Percentiles rank a stretch among this genome's conserved stretches.
Conservation (phyloP, 441 rosid genomes). For the Eugenia klotzschiana region DNA sequence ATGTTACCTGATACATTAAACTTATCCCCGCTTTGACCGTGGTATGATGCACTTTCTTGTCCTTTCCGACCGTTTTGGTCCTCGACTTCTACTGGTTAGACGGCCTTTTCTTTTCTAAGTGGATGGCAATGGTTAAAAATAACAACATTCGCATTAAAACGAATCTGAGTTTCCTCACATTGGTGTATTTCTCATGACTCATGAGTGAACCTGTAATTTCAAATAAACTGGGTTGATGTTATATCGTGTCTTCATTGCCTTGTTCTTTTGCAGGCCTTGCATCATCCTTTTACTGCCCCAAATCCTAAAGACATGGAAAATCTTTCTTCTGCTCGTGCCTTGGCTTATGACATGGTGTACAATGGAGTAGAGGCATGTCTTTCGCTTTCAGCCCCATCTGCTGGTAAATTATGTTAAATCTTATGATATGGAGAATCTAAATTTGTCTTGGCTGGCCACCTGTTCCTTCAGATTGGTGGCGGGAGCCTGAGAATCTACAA, state of each 20-base stretch:
- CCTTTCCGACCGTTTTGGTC: background rate
- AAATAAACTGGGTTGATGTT: background rate
- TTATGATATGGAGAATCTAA: background rate
- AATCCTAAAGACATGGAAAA: constrained; percentile 75
- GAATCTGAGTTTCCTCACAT: background rate
- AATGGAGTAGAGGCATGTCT: constrained; percentile 80
- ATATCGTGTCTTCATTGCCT: background rate
- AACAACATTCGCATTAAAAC: background rate
- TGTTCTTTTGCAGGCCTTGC: constrained; percentile 48
- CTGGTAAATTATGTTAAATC: background rate
- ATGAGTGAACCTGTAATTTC: background rate
- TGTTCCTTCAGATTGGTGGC: constrained; percentile 69
- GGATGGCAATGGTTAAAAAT: background rate
- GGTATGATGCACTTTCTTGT: background rate
- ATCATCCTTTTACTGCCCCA: constrained; percentile 96
- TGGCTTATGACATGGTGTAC: constrained; percentile 95
- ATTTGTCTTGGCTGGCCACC: background rate
- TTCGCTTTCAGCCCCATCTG: background rate
- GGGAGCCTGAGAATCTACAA: constrained; percentile 93
- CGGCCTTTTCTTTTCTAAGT: background rate
- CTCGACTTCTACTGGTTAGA: background rate
- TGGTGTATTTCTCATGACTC: background rate
- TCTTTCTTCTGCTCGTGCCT: constrained; percentile 81
- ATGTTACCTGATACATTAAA: background rate
- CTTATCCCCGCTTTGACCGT: background rate